A percentile compares a stretch with the other conserved stretches of the same genome.
Evolutionary conservation across 108 stramenopile genomes (phyloP).

Genomic region (Poteriospumella lacustris): DNA sequence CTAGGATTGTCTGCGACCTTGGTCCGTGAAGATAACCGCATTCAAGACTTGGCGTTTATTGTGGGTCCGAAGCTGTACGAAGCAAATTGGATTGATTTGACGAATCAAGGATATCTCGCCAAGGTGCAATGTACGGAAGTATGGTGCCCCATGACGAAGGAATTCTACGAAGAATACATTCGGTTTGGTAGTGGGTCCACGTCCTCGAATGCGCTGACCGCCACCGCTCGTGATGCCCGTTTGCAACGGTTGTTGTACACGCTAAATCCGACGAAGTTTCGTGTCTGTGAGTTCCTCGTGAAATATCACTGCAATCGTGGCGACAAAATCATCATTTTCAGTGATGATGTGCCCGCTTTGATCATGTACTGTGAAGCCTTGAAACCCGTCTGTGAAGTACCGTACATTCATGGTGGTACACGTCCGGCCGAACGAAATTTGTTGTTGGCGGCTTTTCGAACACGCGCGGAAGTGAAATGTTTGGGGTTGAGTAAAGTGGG

Average conservation of each 20-base stretch:
- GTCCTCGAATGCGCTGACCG: too few species aligned
- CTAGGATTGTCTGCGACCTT: constrained; percentile 96
- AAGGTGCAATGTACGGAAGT: constrained; percentile 96
- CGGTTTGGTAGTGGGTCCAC: neutral
- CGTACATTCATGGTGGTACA: constrained; percentile 84
- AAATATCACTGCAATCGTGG: constrained; percentile 80
- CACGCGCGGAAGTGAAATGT: constrained; percentile 38
- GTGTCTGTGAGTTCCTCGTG: constrained; percentile 81
- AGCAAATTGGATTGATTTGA: constrained; percentile 99
- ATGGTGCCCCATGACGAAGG: constrained; percentile 97
- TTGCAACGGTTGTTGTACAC: constrained; percentile 86
- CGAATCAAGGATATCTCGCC: constrained; percentile 80
- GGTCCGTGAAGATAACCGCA: constrained; percentile 95
- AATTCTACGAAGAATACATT: constrained; percentile 67
- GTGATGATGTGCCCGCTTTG: constrained; percentile 83
- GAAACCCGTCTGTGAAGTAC: constrained; percentile 28
- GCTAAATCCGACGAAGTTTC: constrained; percentile 93
- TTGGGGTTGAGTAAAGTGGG: constrained; percentile 75
- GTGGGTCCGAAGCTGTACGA: constrained; percentile 99
- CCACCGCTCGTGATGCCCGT: too few species aligned
- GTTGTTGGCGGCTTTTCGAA: constrained; percentile 79
- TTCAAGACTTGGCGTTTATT: constrained; percentile 88
- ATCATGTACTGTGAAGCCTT: constrained; percentile 79
- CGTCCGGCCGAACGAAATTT: constrained; percentile 83
- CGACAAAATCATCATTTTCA: constrained; percentile 97